Base-by-base conservation (phyloP, 2,329 filamentous ascomycete species). In the Ceratocystis cacaofunesta region DNA sequence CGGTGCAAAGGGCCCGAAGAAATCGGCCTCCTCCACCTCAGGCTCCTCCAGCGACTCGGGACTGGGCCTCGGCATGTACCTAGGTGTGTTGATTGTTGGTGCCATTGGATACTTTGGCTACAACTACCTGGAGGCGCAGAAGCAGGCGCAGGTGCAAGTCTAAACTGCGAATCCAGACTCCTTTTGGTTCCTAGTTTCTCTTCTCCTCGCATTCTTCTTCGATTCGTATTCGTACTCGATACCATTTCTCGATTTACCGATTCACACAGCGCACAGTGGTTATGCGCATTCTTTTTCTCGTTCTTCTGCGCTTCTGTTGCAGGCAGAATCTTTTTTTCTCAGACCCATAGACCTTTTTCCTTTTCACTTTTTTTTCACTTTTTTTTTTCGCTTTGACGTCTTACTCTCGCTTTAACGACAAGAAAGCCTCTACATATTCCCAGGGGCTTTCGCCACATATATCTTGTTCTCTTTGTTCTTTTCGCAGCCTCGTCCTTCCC, bases 1-100 rank as follows among this genome's bases (percentile, higher is more conserved):
- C 71, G 89, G 89, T 72, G 90, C 96, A 79, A 89, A 90, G 70
- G 79, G 78, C 70, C 89, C 89, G 73, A 88, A 86, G 77, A 74
- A 81, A 70, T 76, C 80, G 69, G 71, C 76, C 62, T 70, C 79
- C 69, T 73, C 81, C 70, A 74, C 80, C 68, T 72, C 81, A 65
- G 76, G 78, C 70, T 77, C 78, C 69, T 76, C 79, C 69, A 73
- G 76, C 66, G 77, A 78, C 62, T 76, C 82, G 64, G 82, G 86
- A 70, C 71, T 91, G 67, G 89, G 91, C 72, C 79, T 95, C 70
- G 89, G 86, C 68, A 80, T 95, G 71, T 96, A 96, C 78, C 88
- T 85, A 68, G 71, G 95, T 70, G 76, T 96, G 71, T 79, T 95
- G 70, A 74, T 92, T 70, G 90, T 90, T 71, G 92, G 87, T 70